These are phyloP conservation scores for Aspergillus tanneri DNA, from an alignment of 2,329 filamentous ascomycete species.

Conservation along the genomic window DNA sequence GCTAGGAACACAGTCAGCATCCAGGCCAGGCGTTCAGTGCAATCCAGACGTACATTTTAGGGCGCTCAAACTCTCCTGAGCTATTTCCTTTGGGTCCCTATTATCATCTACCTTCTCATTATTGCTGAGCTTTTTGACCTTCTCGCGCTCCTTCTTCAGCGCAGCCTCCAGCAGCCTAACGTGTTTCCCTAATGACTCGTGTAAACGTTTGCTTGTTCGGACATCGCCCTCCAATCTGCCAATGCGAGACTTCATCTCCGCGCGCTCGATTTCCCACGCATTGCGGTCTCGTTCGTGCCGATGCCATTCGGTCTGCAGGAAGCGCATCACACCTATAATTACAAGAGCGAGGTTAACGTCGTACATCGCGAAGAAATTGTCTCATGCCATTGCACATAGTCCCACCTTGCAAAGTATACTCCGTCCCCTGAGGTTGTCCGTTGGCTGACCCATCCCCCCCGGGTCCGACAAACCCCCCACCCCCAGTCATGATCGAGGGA, in stretches of 20 bases:
- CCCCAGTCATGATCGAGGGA: slow-evolving; percentile 60
- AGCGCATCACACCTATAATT: slow-evolving; percentile 86
- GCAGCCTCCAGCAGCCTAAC: slow-evolving; percentile 86
- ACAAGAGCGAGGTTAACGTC: slow-evolving; percentile 21
- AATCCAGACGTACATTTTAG: slow-evolving; percentile 37
- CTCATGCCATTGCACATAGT: not conserved
- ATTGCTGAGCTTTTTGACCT: slow-evolving; percentile 57
- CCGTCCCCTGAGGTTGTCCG: slow-evolving; percentile 61
- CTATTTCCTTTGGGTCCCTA: slow-evolving; percentile 47
- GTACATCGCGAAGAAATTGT: not conserved
- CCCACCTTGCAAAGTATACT: slow-evolving; percentile 70
- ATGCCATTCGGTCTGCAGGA: slow-evolving; percentile 98
- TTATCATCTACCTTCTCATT: slow-evolving; percentile 52
- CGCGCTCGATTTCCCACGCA: slow-evolving; percentile 97
- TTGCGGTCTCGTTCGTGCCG: slow-evolving; percentile 96
- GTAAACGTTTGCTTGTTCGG: slow-evolving; percentile 80
- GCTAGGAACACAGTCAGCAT: slow-evolving; percentile 19
- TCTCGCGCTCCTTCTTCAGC: slow-evolving; percentile 75
- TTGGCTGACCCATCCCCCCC: slow-evolving; percentile 43
- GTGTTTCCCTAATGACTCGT: slow-evolving; percentile 87
- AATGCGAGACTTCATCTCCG: slow-evolving; percentile 98
- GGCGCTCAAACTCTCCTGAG: slow-evolving; percentile 45
- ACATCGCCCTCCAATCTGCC: slow-evolving; percentile 88
- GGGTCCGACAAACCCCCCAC: slow-evolving; percentile 53
- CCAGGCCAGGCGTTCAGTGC: not conserved